phyloP scores from a whole-genome alignment of 1,284 basidiomycete species.

The Trichosporon ovoides region DNA sequence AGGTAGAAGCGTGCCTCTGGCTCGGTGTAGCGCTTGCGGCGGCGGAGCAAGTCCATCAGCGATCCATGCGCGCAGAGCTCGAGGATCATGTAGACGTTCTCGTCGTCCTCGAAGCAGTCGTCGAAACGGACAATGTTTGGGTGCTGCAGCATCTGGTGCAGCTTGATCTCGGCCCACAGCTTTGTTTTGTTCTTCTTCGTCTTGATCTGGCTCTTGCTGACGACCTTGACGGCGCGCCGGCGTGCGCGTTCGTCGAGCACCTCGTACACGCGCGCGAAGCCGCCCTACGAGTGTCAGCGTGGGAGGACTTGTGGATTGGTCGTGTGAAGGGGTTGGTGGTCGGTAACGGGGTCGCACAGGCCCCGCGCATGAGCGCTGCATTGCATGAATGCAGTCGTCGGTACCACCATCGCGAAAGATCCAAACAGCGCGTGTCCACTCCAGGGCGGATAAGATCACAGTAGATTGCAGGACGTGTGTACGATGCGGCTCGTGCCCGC shows the following conservation, averaged over 20 bases:
- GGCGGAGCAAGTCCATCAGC: slow-evolving; percentile 81
- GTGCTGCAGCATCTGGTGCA: slow-evolving; percentile 84
- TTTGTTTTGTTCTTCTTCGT: slow-evolving; percentile 91
- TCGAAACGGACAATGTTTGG: slow-evolving; percentile 89
- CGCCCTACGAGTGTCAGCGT: slow-evolving; percentile 56
- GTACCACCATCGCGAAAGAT: too few relatives aligned
- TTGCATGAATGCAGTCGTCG: too few relatives aligned
- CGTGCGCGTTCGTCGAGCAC: slow-evolving; percentile 63
- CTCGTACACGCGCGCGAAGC: slow-evolving; percentile 85
- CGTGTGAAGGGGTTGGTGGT: not conserved
- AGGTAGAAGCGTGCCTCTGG: slow-evolving; percentile 88
- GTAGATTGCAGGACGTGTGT: not conserved
- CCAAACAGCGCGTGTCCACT: too few relatives aligned
- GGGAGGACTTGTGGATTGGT: not conserved
- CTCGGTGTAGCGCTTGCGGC: slow-evolving; percentile 81
- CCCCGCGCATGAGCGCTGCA: too few relatives aligned
- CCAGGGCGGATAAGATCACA: not conserved
- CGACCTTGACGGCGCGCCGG: slow-evolving; percentile 78
- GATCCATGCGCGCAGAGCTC: slow-evolving; percentile 82
- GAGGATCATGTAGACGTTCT: slow-evolving; percentile 95
- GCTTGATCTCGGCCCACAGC: slow-evolving; percentile 98
- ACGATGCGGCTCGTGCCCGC: not conserved
- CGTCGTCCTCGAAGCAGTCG: slow-evolving; percentile 91
- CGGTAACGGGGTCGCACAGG: not conserved
- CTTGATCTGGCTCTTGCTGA: slow-evolving; percentile 74